Conservation (phyloP, 2,329 filamentous ascomycete genomes). For the Cladosporium sp. region DNA sequence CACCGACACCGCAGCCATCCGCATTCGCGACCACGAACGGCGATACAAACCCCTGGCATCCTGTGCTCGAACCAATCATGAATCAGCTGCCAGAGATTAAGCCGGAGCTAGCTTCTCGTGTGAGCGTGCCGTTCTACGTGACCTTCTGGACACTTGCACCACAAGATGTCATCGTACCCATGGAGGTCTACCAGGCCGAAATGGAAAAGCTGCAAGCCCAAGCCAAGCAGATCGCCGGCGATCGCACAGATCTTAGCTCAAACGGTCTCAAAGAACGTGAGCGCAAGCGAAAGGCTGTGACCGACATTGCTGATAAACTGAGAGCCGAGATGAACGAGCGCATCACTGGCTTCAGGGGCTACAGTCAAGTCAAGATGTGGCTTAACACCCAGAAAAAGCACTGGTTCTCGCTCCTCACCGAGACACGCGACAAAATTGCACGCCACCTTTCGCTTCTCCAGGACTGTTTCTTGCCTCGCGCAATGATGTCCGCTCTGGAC, state of each 20-base stretch:
- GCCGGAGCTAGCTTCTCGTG: slow-evolving; percentile 59
- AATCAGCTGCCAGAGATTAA: slow-evolving; percentile 60
- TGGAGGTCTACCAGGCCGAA: slow-evolving; percentile 72
- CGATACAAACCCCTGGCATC: slow-evolving; percentile 50
- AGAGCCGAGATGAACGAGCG: slow-evolving; percentile 69
- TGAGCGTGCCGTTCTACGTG: slow-evolving; percentile 77
- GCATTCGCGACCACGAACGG: slow-evolving; percentile 6
- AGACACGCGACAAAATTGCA: slow-evolving; percentile 43
- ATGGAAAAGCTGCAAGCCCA: slow-evolving; percentile 63
- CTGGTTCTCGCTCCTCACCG: slow-evolving; percentile 65
- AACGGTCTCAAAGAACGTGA: slow-evolving; percentile 63
- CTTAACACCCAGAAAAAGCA: slow-evolving; percentile 69
- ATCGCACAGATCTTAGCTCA: slow-evolving; percentile 68
- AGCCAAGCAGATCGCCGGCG: slow-evolving; percentile 61
- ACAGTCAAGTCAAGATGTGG: slow-evolving; percentile 62
- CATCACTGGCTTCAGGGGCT: slow-evolving; percentile 48
- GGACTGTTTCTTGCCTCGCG: slow-evolving; percentile 84
- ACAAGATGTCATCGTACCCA: slow-evolving; percentile 72
- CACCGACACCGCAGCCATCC: slow-evolving; percentile 10
- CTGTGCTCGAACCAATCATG: slow-evolving; percentile 69
- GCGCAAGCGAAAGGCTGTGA: slow-evolving; percentile 63
- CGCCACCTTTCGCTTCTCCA: slow-evolving; percentile 77
- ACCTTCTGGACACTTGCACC: slow-evolving; percentile 90
- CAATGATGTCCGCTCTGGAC: slow-evolving; percentile 78
- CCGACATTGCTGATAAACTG: slow-evolving; percentile 64